Evolutionary conservation across 352 stramenopile genomes (phyloP), one percentile per base, ranked within the genome.

Genomic region (Phytophthora syringae): DNA sequence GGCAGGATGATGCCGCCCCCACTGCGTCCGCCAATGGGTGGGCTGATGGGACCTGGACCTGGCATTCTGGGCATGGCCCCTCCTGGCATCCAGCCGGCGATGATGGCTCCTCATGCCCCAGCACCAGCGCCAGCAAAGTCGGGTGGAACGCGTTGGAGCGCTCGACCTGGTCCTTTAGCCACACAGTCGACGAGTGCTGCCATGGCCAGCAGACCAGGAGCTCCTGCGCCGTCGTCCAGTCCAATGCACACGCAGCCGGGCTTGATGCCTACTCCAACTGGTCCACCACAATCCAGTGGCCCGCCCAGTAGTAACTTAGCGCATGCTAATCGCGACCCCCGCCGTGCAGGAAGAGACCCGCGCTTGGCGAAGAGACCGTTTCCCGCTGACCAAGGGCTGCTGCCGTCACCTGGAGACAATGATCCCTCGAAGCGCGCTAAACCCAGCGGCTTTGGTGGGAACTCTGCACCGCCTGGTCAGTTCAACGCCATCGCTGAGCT

Each of bases 401-500:
- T 72, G 65, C 44, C 59, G 42, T 44, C 67, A 40, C 34, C 66
- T 28, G 39, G 53, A 58, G 52, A 64, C 30, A 70, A 60, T 18
- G 66, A 79, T 20, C 39, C 60, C 1, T 57, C 55, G 3, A 82
- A 82, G 56, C 70, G 74, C 32, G 48, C 28, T 6, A 77, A 69
- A 39, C 18, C 63, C 27, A 74, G 27, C 34, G 64, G 54, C 20
- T 57, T 52, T 39, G 36, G 48, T 30, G 43, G 21, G 16, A 54
- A 76, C 10, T 25, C 13, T 37, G 34, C 53, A 11, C 52, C 52
- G 3, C 21, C 66, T 62, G 80, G 76, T 5, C 72, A 89, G 44
- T 82, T 84, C 43, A 78, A 88, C 28, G 79, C 70, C 36, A 88
- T 93, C 43, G 79, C 84, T 0, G 84, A 90, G 50, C 79, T 93